Percentiles rank a stretch among this genome's conserved stretches.
phyloP scores from a whole-genome alignment of 2,329 filamentous ascomycete genomes.

The Dothideomycetidae sp. region DNA sequence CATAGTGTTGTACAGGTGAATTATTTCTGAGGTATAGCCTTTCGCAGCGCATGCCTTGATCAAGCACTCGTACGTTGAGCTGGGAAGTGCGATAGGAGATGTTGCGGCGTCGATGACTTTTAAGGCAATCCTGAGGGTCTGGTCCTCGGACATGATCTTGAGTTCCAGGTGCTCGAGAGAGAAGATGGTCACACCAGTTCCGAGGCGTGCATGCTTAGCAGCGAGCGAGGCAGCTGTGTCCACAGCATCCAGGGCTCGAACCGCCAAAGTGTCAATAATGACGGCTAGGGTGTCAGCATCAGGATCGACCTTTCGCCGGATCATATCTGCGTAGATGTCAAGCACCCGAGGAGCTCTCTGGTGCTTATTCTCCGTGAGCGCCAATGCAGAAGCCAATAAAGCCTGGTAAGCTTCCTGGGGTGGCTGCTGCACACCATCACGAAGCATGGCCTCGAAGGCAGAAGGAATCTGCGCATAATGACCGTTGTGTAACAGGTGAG shows the following conservation, averaged over 20 bases:
- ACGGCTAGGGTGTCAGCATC: conserved; percentile 80
- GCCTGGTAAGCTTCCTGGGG: conserved; percentile 84
- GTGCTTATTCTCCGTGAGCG: conserved; percentile 62
- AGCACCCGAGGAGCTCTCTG: conserved; percentile 82
- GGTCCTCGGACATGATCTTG: conserved; percentile 73
- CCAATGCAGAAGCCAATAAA: conserved; percentile 68
- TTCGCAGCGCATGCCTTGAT: conserved; percentile 77
- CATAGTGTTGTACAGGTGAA: conserved; percentile 84
- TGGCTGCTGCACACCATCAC: conserved; percentile 64
- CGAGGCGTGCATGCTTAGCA: conserved; percentile 69
- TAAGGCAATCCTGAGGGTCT: conserved; percentile 70
- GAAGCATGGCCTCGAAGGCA: conserved; percentile 81
- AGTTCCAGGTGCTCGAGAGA: conserved; percentile 76
- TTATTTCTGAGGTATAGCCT: conserved; percentile 75
- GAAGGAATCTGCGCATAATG: conserved; percentile 79
- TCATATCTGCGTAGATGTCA: conserved; percentile 94
- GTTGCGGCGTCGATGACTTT: conserved; percentile 72
- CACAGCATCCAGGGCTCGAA: conserved; percentile 65
- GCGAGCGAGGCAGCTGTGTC: conserved; percentile 60
- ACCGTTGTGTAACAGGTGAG: conserved; percentile 53
- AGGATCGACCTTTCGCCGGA: conserved; percentile 66
- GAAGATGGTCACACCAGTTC: conserved; percentile 77
- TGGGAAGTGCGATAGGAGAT: conserved; percentile 51
- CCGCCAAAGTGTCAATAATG: conserved; percentile 67
- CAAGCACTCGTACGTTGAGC: conserved; percentile 71